These are phyloP conservation scores for Pichia exigua DNA, from an alignment of 805 yeast genomes.

Conservation along the genomic window DNA sequence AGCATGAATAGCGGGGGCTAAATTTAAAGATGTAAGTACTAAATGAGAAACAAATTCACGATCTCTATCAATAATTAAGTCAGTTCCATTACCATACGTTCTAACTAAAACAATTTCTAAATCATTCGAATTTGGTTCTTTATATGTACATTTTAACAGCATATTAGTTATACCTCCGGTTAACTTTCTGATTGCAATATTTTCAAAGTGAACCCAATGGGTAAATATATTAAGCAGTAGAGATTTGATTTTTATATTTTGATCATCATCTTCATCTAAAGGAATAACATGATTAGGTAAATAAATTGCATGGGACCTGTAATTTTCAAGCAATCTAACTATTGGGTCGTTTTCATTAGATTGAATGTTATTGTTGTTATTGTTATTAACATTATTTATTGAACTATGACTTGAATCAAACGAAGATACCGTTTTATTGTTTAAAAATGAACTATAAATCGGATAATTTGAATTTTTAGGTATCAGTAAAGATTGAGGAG, in stretches of 20 bases:
- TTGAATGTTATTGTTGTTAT: background rate
- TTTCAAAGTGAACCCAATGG: slow-evolving; percentile 20
- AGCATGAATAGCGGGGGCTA: slow-evolving; percentile 65
- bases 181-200: slow-evolving; percentile 35
- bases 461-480: slow-evolving; percentile 1
- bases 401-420: slow-evolving; percentile 6
- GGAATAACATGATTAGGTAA: slow-evolving; percentile 38
- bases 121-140: background rate
- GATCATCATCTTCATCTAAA: slow-evolving; percentile 20
- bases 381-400: background rate
- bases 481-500: background rate
- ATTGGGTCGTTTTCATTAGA: background rate
- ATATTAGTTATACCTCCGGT: slow-evolving; percentile 62
- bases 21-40: slow-evolving; percentile 45
- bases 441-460: slow-evolving; percentile 19
- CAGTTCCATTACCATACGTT: slow-evolving; percentile 70
- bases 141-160: slow-evolving; percentile 39
- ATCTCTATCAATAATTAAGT: slow-evolving; percentile 62
- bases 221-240: slow-evolving; percentile 40
- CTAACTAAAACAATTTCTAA: slow-evolving; percentile 46
- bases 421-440: slow-evolving; percentile 22
- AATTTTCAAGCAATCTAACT: slow-evolving; percentile 13
- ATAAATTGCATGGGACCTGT: slow-evolving; percentile 42
- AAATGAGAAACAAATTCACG: slow-evolving; percentile 67
- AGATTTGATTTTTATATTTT: slow-evolving; percentile 29